phyloP scores from a whole-genome alignment of 1,139 yeast species.

The Nakaseomyces glabratus region DNA sequence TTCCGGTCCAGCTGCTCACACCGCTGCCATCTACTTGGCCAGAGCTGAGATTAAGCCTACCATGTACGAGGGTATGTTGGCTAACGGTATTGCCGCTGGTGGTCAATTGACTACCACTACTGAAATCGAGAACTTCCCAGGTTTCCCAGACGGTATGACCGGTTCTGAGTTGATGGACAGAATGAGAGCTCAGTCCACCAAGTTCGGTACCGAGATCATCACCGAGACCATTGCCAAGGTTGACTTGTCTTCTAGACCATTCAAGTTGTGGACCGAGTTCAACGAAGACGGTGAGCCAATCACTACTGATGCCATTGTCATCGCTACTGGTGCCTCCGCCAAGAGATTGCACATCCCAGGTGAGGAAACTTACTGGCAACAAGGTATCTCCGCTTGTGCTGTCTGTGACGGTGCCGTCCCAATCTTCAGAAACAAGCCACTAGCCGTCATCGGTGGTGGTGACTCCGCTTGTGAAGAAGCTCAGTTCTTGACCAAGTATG shows the following conservation, averaged over 20 bases:
- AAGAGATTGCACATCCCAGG: constrained; percentile 91
- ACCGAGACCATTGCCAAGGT: constrained; percentile 92
- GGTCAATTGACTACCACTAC: constrained; percentile 98
- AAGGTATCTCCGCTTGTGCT: constrained; percentile 98
- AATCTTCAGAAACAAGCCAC: constrained; percentile 92
- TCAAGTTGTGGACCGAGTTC: constrained; percentile 95
- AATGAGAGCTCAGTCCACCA: constrained; percentile 79
- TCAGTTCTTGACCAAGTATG: constrained; percentile 88
- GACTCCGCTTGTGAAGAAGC: constrained; percentile 99
- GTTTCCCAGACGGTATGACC: constrained; percentile 86
- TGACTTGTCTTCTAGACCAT: constrained; percentile 77
- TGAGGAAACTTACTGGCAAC: constrained; percentile 97
- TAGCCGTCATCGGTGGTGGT: constrained; percentile 97
- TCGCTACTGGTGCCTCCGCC: constrained; percentile 98
- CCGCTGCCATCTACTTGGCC: constrained; percentile 93
- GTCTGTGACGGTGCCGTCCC: constrained; percentile 99
- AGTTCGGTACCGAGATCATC: constrained; percentile 87
- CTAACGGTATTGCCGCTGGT: constrained; percentile 98
- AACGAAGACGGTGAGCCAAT: constrained; percentile 81
- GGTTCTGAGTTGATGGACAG: constrained; percentile 86
- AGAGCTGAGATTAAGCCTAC: constrained; percentile 95
- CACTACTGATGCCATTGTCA: constrained; percentile 83
- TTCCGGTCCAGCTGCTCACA: constrained; percentile 99
- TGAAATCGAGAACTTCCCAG: constrained; percentile 96
- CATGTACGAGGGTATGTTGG: constrained; percentile 90